Base-by-base conservation (phyloP, 2,329 filamentous ascomycete genomes). In the Dactylellina sp. region DNA sequence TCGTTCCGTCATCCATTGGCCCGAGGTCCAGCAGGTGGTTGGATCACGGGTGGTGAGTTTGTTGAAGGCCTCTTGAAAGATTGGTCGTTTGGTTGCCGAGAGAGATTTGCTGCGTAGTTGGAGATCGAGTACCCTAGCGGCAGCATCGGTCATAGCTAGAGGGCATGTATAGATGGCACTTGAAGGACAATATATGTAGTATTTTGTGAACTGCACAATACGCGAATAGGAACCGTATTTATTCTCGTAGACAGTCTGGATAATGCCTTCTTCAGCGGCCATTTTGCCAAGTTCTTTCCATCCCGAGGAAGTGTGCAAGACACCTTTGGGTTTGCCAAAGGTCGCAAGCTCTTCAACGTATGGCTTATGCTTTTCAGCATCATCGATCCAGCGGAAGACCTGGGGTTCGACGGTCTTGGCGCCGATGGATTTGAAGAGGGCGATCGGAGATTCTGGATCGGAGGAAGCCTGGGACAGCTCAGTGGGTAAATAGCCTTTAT, bases 1-100 rank as follows among this genome's bases (percentile, higher is more conserved):
- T 1, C 89, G 84, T 77, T 91, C 89, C 0, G 89, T 92, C 89
- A 92, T 91, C 89, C 90, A 92, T 79, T 92, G 89, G 0, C 89
- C 89, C 42, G 86, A 89, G 0, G 89, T 92, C 89, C 89, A 92
- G 0, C 86, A 86, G 16, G 80, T 76, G 0, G 70, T 63, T 11
- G 77, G 76, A 60, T 89, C 83, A 2, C 85, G 82, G 2, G 85
- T 86, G 0, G 82, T 86, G 2, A 91, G 81, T 11, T 84, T 84
- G 4, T 81, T 78, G 75, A 84, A 87, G 2, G 85, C 86, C 42
- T 85, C 83, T 39, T 84, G 81, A 52, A 88, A 83, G 0, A 88
- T 84, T 1, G 55, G 22, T 42, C 63, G 44, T 20, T 75, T 75
- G 0, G 22, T 52, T 18, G 71, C 32, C 9, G 71, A 44, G 47